Percentiles rank a stretch among this genome's conserved stretches.
Evolutionary conservation across 176 grass and related monocot genomes (phyloP).

Genomic region (Zea luxurians): DNA sequence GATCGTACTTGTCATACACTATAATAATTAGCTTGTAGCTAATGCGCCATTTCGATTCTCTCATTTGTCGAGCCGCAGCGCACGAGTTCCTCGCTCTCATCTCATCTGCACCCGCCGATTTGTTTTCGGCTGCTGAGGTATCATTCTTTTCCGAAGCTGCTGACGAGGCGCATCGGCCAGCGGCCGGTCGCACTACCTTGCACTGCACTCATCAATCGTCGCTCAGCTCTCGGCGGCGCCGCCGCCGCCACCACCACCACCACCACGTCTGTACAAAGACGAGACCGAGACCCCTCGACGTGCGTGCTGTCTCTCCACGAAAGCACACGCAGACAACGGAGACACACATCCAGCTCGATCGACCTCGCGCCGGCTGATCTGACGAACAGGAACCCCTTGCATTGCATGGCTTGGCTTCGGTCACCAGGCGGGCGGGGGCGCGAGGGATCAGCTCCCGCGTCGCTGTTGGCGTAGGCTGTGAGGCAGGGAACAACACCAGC

Average conservation of each 20-base stretch:
- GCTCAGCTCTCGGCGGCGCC: background rate
- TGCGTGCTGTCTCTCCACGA: conserved; percentile 46
- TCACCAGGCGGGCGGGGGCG: no score
- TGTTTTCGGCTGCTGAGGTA: background rate
- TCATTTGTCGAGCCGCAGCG: background rate
- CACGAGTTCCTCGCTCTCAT: background rate
- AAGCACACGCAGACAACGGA: background rate
- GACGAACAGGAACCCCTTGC: background rate
- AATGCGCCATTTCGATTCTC: background rate
- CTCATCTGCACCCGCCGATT: no score
- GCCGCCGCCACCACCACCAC: conserved; percentile 2
- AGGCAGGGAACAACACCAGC: conserved; percentile 21
- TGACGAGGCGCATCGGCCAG: background rate
- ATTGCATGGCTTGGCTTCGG: conserved; percentile 1
- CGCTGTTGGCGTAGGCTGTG: conserved; percentile 38
- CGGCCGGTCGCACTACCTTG: conserved; percentile 28
- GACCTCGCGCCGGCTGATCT: background rate
- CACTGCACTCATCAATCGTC: conserved; percentile 35
- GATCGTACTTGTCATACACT: no score
- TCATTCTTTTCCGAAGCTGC: background rate
- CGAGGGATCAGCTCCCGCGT: background rate
- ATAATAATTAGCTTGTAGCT: no score
- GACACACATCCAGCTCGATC: background rate
- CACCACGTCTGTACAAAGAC: conserved; percentile 27
- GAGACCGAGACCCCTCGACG: conserved; percentile 27